Percentiles rank a stretch among this genome's conserved stretches.
These are phyloP conservation scores for Ophiocordyceps camponoti-rufipedis DNA, from an alignment of 2,329 filamentous ascomycete species.

Conservation along the genomic window DNA sequence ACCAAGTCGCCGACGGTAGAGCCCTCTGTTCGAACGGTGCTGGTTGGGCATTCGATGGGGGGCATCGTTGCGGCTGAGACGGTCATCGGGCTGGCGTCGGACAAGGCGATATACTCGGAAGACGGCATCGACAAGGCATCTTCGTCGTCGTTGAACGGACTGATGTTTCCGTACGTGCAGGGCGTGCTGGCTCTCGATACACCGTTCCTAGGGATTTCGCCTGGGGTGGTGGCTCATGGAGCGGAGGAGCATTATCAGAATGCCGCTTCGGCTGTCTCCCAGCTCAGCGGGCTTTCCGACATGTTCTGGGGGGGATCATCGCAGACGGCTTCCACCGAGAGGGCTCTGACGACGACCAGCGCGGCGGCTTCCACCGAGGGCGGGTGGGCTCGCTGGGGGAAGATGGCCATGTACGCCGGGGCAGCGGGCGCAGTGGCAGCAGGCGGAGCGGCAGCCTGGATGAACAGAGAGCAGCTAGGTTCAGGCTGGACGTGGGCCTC, in stretches of 20 bases:
- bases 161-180: conserved; percentile 90
- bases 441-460: conserved; percentile 69
- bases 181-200: conserved; percentile 89
- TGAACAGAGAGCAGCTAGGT: conserved; percentile 63
- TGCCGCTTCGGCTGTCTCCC: conserved; percentile 50
- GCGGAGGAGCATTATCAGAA: conserved; percentile 71
- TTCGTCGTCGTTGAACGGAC: conserved; percentile 26
- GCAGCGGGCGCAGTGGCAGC: conserved; percentile 69
- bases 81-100: conserved; percentile 49
- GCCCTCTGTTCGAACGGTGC: conserved; percentile 63
- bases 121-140: conserved; percentile 20
- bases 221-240: conserved; percentile 67
- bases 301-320: conserved; percentile 39
- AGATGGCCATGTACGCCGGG: conserved; percentile 70
- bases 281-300: conserved; percentile 46
- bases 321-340: conserved; percentile 3
- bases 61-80: conserved; percentile 91
- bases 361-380: conserved; percentile 1
- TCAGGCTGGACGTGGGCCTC: conserved; percentile 67
- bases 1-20: conserved; percentile 75
- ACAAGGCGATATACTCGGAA: conserved; percentile 31
- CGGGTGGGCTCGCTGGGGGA: conserved; percentile 65
- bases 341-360: background rate
- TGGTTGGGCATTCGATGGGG: conserved; percentile 80
- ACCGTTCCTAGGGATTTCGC: conserved; percentile 68